phyloP scores from a whole-genome alignment of 768 basidiomycete species.

The Hypsizygus marmoreus region DNA sequence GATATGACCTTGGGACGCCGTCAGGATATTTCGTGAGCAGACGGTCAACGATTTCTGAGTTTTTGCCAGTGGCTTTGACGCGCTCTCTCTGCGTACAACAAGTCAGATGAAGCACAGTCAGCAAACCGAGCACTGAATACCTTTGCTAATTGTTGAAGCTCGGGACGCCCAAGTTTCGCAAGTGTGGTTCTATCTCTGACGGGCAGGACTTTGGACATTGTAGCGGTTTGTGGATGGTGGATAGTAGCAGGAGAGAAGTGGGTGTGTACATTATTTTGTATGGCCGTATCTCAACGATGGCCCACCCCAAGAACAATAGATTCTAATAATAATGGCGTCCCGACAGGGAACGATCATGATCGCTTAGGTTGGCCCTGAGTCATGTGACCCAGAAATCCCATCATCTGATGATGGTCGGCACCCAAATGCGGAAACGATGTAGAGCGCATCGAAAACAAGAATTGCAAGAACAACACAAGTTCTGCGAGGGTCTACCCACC shows the following conservation, averaged over 20 bases:
- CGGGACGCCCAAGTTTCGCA: slow-evolving; percentile 12
- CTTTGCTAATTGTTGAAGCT: slow-evolving; percentile 21
- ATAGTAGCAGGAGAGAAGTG: not conserved
- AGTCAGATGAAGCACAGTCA: not conserved
- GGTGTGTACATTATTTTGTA: not conserved
- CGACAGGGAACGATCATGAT: not conserved
- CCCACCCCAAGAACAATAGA: slow-evolving; percentile 13
- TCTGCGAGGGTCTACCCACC: too few species aligned
- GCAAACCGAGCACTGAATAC: slow-evolving; percentile 4
- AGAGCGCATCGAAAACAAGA: too few species aligned
- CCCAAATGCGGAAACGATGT: too few species aligned
- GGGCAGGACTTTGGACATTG: too few species aligned
- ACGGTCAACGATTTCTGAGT: slow-evolving; percentile 16
- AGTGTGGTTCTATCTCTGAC: slow-evolving; percentile 12
- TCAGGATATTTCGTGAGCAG: slow-evolving; percentile 18
- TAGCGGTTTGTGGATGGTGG: not conserved
- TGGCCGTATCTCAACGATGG: not conserved
- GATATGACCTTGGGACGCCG: slow-evolving; percentile 13
- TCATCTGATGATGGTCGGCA: too few species aligned
- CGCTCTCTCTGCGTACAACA: slow-evolving; percentile 18
- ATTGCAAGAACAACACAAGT: too few species aligned
- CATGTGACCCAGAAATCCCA: too few species aligned
- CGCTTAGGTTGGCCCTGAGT: slow-evolving; percentile 2
- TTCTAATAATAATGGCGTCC: not conserved
- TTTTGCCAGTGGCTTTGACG: slow-evolving; percentile 24